Evolutionary conservation across 2,329 filamentous ascomycete species (phyloP).

Genomic region (Podosphaera aphanis): DNA sequence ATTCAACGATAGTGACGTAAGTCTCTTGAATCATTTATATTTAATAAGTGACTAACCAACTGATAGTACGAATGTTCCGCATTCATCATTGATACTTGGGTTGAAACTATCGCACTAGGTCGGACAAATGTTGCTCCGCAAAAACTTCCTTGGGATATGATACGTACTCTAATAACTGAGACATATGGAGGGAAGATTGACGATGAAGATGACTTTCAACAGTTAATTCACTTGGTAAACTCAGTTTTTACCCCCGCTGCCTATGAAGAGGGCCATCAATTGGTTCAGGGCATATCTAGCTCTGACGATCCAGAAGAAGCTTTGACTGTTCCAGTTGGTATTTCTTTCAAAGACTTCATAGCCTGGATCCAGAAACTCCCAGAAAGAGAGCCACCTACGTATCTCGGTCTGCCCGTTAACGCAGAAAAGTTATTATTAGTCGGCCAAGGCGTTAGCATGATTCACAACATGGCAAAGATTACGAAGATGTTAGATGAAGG

Average conservation of each 20-base stretch:
- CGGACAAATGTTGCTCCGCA: constrained; percentile 81
- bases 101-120: constrained; percentile 58
- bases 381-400: constrained; percentile 88
- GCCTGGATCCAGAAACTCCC: constrained; percentile 79
- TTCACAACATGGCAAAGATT: constrained; percentile 63
- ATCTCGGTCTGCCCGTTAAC: constrained; percentile 78
- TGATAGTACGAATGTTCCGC: constrained; percentile 82
- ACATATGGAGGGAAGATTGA: constrained; percentile 98
- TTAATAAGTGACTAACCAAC: constrained; percentile 20
- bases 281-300: constrained; percentile 39
- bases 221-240: constrained; percentile 49
- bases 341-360: constrained; percentile 65
- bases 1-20: constrained; percentile 96
- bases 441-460: constrained; percentile 64
- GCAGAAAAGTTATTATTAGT: constrained; percentile 88
- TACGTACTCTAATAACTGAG: constrained; percentile 71
- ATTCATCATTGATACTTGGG: constrained; percentile 88
- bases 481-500: constrained; percentile 79
- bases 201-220: constrained; percentile 59
- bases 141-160: constrained; percentile 92
- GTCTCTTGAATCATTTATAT: constrained; percentile 18
- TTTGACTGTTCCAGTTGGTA: constrained; percentile 56
- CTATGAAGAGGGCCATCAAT: constrained; percentile 77
- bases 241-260: constrained; percentile 65
- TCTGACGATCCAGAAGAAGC: constrained; percentile 27